phyloP scores from a whole-genome alignment of 768 basidiomycete species.

The Artomyces pyxidatus region DNA sequence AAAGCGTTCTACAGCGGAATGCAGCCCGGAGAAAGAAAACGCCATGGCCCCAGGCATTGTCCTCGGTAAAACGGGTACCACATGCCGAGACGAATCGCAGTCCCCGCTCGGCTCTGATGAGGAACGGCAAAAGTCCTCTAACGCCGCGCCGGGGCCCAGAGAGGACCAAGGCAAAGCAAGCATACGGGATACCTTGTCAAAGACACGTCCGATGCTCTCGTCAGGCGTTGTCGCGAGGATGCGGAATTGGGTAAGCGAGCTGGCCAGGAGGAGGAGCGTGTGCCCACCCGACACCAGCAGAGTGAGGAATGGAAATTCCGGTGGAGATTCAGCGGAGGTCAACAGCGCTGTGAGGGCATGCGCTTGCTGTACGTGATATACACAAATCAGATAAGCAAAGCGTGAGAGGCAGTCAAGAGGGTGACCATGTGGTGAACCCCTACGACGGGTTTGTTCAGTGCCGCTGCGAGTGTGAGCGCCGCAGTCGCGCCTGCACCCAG shows the following conservation, averaged over 20 bases:
- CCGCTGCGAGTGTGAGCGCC: conserved; percentile 80
- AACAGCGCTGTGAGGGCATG: conserved; percentile 44
- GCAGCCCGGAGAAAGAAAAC: conserved; percentile 79
- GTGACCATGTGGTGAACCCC: conserved; percentile 94
- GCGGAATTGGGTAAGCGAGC: conserved; percentile 46
- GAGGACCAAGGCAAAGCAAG: conserved; percentile 58
- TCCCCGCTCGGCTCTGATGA: conserved; percentile 15
- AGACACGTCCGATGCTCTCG: conserved; percentile 67
- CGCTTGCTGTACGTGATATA: conserved; percentile 58
- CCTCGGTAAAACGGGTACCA: conserved; percentile 31
- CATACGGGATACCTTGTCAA: conserved; percentile 76
- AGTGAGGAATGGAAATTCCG: conserved; percentile 76
- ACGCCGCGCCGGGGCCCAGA: conserved; percentile 68
- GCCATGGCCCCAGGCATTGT: conserved; percentile 45
- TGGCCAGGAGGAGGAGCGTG: conserved; percentile 76
- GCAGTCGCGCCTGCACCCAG: conserved; percentile 72
- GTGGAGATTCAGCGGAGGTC: conserved; percentile 29
- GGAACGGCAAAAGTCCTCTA: conserved; percentile 59
- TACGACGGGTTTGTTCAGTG: conserved; percentile 67
- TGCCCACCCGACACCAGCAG: conserved; percentile 93
- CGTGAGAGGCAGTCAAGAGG: neutral
- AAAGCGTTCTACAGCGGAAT: conserved; percentile 58
- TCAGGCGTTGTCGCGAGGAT: conserved; percentile 72
- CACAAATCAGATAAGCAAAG: neutral
- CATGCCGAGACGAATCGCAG: neutral